Base-by-base conservation (phyloP, 176 grass and related monocot genomes). In the Avena sativa region DNA sequence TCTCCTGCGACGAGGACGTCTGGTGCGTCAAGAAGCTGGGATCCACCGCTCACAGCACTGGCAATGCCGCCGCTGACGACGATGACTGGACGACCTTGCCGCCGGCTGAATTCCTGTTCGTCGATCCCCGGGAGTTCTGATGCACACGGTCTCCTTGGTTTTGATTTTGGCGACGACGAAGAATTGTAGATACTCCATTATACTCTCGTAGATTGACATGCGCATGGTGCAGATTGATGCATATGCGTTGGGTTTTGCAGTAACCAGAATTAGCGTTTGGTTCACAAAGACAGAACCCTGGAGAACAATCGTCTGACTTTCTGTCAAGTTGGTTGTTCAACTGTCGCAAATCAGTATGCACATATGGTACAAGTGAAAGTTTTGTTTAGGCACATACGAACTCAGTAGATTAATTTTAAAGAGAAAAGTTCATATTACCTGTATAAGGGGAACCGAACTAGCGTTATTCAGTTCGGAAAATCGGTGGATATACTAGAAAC, bases 101-200 rank as follows among this genome's bases (percentile, higher is more conserved):
- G 15, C 62, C 84, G 3, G 17, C 79, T 3, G 86, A 66, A 2
- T 66, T 89, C 25, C 75, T 95, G 52, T 95, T 95, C 93, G 93
- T 95, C 61, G 93, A 95, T 15, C 93, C 93, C 1, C 84, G 93
- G 28, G 93, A 95, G 59, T 93, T 95, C 85, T 95, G 89, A 95
- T 58, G 57, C 25, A 17, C 48, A 67, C 38, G 36, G 57, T 50
- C 67, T 10, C 58, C 21, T 51, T 53, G 56, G 76, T 84, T 80
- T 79, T 81, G 78, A 48, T 48, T 82, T 87, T 70, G 60, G 40
- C 56, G 0, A 79, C 55, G n/a, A 74, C 60, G 28, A 19, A 66
- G 26, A 66, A 66, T 3, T 88, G 90, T 86, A 82, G 32, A 78
- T 85, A 85, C 49, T 50, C 9, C 49, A 50, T 50, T 50, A 50